Evolutionary conservation across 257 asterid genomes (phyloP), one percentile per base, ranked within the genome.

Genomic region (Capsicum chinense): DNA sequence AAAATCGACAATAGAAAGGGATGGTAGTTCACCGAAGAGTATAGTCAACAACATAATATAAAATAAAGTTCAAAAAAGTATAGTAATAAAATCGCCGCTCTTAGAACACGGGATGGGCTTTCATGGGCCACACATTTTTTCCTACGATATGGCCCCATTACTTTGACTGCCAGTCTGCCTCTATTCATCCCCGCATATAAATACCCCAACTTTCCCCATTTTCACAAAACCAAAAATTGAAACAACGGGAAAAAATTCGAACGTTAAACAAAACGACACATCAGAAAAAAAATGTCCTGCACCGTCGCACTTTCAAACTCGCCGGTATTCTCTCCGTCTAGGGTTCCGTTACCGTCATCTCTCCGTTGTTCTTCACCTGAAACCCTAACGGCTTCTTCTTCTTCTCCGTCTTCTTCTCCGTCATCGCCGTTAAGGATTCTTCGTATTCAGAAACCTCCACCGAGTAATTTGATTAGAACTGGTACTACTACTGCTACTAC

Each of bases 281-380:
- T 21, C 66, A 56, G 48, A 5, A 67, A 35, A 58, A 82, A 50
- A 3, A 90, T 90, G 93, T 85, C 89, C 79, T 88, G 90, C 21
- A 78, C 89, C 48, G 87, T 88, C 21, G 98, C 97, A 0, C 86
- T 92, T 82, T 90, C 98, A 33, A 90, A 79, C 84, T 92, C 99
- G 13, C 95, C 97, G 9, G 93, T 86, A 2, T 95, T 92, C 80
- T 89, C 92, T 5, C 90, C 90, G 3, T 79, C 90, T n/a, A 56
- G 80, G 48, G 84, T 81, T 68, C 84, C 85, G 81, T 56, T 84
- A 12, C 71, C 88, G 37, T 47, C 90, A 9, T 84, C 84, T 21
- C 74, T 67, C 15, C 74, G 74, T 67, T 67, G 74, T 2, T 86
- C 94, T 12, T 85, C 92, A 1, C 87, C 89, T 67, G 74, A 67